Conservation (phyloP, 2,329 filamentous ascomycete species). For the Penicillium janthinellum region DNA sequence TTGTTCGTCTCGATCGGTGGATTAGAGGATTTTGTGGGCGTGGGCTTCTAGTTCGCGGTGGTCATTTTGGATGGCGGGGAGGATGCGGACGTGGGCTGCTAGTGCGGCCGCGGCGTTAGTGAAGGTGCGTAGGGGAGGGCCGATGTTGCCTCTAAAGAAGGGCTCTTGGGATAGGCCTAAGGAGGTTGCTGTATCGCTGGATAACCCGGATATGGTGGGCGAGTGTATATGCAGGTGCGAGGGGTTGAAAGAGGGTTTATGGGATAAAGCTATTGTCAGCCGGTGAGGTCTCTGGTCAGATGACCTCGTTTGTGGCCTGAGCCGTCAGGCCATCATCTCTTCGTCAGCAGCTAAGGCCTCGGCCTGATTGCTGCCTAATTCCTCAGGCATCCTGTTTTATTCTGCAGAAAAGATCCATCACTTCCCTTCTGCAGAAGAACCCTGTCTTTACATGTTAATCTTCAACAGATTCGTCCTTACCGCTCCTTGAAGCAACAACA, state of each 20-base stretch:
- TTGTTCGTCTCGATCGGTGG: conserved; percentile 47
- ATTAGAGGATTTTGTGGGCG: conserved; percentile 47
- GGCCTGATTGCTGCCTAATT: no score
- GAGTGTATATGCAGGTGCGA: neutral
- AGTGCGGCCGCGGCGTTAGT: conserved; percentile 7
- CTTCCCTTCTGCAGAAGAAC: no score
- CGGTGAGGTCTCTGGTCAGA: no score
- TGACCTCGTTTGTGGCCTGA: no score
- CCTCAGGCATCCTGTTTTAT: no score
- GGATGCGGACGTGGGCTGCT: conserved; percentile 25
- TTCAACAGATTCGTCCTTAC: no score
- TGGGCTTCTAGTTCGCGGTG: conserved; percentile 47
- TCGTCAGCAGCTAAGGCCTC: no score
- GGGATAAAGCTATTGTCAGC: neutral
- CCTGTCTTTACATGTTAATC: no score
- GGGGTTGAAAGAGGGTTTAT: neutral
- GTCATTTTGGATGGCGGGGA: conserved; percentile 46
- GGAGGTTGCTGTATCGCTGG: neutral
- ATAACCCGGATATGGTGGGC: neutral
- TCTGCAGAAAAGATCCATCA: no score
- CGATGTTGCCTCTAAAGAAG: conserved; percentile 1
- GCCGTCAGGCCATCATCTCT: no score
- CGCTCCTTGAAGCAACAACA: no score
- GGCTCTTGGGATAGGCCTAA: neutral
- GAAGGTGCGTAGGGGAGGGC: conserved; percentile 18